Base-by-base conservation (phyloP, 1,139 yeast genomes). In the Yamadazyma atmosphaerica region DNA sequence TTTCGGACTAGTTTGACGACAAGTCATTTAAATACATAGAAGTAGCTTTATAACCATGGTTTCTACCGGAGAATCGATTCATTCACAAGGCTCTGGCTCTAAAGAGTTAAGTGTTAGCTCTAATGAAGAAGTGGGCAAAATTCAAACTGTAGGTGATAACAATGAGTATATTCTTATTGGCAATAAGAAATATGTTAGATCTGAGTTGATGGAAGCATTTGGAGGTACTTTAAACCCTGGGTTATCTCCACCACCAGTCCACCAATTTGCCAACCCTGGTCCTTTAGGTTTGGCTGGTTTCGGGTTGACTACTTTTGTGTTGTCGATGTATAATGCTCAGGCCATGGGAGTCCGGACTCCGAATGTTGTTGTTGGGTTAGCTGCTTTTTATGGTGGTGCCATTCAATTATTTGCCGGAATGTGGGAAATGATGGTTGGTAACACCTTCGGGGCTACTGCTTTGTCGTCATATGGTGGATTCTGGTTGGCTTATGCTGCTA, bases 281-380 rank as follows among this genome's bases (percentile, higher is more conserved):
- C 85, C 87, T 3, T 60, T 79, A 43, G 86, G 86, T 2, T 65
- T 80, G 40, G 65, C 74, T 18, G 79, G 77, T 2, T 81, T 77
- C 58, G 68, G 73, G 15, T 50, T 74, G 44, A 68, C 78, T 23
- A 75, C 83, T 1, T 69, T 79, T 49, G 66, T 67, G 11, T 61
- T 73, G 40, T 70, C 75, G 1, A 65, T 79, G 54, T 53, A 43
- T 44, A 63, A 68, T 35, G 68, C 70, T 15, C 59, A 54, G 41
- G 75, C 76, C 12, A 63, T 61, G 65, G 76, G 76, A 4, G 54
- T 72, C 25, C 45, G 45, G 2, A 47, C 49, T 9, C 61, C 71
- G 4, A 65, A 63, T 39, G 61, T 61, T 9, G 72, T 66, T 12
- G 60, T 85, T 35, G 74, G 74, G 12, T 59, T 71, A 14, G 60